A percentile compares a stretch with the other conserved stretches of the same genome.
Evolutionary conservation across 139 green algal species (phyloP).

Genomic region (Coelastrella sp.): DNA sequence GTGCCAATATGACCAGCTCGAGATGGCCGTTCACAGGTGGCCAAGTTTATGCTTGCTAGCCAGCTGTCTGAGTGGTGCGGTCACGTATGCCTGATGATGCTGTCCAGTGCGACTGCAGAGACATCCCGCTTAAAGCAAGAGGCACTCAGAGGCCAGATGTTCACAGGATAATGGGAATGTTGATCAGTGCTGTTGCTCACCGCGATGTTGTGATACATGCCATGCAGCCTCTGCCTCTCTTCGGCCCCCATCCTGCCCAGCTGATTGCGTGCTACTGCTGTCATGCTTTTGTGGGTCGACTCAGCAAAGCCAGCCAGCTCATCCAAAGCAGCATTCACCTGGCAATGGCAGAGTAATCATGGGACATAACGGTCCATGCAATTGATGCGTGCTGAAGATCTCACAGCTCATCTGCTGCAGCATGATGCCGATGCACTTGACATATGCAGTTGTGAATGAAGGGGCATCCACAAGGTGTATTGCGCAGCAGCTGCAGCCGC

Average conservation of each 20-base stretch:
- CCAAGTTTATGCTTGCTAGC: too few species aligned
- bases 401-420: too few species aligned
- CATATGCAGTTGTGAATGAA: neutral
- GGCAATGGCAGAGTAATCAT: neutral
- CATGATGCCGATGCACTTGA: neutral
- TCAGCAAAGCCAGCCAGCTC: constrained; percentile 71
- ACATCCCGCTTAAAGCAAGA: neutral
- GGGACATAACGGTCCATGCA: too few species aligned
- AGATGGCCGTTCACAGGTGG: too few species aligned
- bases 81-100: too few species aligned
- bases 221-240: constrained; percentile 74
- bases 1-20: neutral
- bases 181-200: constrained; percentile 41
- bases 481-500: too few species aligned
- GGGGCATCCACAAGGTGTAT: neutral
- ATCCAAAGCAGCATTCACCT: constrained; percentile 83
- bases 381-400: too few species aligned
- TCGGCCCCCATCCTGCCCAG: constrained; percentile 47
- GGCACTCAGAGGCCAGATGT: neutral
- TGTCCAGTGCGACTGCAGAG: too few species aligned
- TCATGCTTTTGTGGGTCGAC: constrained; percentile 61
- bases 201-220: constrained; percentile 64
- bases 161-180: too few species aligned
- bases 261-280: constrained; percentile 24
- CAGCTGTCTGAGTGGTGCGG: too few species aligned